phyloP scores from a whole-genome alignment of 306 rosid species.

The Ormosia emarginata region DNA sequence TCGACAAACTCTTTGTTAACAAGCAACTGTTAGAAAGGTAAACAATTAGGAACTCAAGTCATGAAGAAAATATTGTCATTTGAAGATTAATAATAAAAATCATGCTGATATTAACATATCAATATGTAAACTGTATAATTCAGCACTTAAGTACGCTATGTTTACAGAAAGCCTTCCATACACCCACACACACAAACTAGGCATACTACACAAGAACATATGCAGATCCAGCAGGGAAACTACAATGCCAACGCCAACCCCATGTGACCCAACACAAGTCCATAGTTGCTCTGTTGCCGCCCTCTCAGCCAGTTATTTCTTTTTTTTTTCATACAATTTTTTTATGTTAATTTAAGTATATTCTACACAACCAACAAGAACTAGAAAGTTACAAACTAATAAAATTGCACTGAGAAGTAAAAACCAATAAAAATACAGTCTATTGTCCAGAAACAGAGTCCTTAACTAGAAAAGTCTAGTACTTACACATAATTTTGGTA shows the following conservation, averaged over 20 bases:
- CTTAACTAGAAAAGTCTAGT: not conserved
- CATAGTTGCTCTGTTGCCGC: not conserved
- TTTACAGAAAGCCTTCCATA: not conserved
- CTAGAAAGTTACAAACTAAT: not conserved
- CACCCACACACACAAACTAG: not conserved
- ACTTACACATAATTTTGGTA: not conserved
- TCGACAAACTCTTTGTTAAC: conserved; percentile 37
- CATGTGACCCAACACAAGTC: not conserved
- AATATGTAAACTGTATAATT: not conserved
- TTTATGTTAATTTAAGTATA: not conserved
- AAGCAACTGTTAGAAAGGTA: conserved; percentile 44
- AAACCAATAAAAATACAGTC: not conserved
- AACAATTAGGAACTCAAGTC: not conserved
- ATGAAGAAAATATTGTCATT: not conserved
- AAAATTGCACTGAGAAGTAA: not conserved
- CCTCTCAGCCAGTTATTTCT: not conserved
- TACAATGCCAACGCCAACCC: not conserved
- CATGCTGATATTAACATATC: not conserved
- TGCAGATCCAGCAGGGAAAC: not conserved
- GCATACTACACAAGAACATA: not conserved
- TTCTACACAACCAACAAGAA: not conserved
- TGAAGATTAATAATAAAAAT: not conserved
- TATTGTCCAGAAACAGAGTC: not conserved
- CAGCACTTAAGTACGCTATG: not conserved
- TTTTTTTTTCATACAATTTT: not conserved